Conservation (phyloP, 2,329 filamentous ascomycete genomes). For the Pyrenophora graminea region DNA sequence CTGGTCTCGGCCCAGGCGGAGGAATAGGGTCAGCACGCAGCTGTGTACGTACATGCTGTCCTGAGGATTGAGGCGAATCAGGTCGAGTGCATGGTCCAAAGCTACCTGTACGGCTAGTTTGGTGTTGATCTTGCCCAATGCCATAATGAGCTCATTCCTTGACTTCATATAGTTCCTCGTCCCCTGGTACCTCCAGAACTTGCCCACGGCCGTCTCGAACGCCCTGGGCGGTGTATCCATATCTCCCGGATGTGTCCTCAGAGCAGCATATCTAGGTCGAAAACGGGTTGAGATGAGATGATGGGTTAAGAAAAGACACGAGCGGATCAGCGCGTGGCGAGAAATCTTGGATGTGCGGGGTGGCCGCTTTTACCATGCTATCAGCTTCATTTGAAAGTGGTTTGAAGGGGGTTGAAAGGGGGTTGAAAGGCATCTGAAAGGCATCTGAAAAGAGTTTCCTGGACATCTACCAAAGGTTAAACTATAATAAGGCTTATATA, state of each 20-base stretch:
- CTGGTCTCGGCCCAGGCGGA: constrained; percentile 57
- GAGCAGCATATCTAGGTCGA: constrained; percentile 11
- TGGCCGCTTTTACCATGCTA: too few relatives aligned
- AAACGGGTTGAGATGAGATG: too few relatives aligned
- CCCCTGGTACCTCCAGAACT: background rate
- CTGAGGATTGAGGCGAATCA: background rate
- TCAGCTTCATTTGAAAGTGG: too few relatives aligned
- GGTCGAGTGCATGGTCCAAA: background rate
- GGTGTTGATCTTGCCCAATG: background rate
- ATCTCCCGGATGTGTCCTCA: constrained; percentile 32
- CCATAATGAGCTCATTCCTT: background rate
- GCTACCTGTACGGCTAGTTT: background rate
- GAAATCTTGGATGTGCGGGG: too few relatives aligned
- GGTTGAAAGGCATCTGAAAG: too few relatives aligned
- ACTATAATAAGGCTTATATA: too few relatives aligned
- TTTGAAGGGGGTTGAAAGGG: too few relatives aligned
- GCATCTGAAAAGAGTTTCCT: too few relatives aligned
- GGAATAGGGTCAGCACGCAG: constrained; percentile 48
- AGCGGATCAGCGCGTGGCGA: too few relatives aligned
- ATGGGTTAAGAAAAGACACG: too few relatives aligned
- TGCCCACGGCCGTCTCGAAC: constrained; percentile 18
- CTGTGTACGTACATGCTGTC: constrained; percentile 39
- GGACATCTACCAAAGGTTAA: too few relatives aligned
- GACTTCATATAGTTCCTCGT: constrained; percentile 4
- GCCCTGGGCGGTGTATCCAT: constrained; percentile 38